Percentiles rank a stretch among this genome's conserved stretches.
Conservation (phyloP, 108 stramenopile species). For the Skeletonema menzelii region DNA sequence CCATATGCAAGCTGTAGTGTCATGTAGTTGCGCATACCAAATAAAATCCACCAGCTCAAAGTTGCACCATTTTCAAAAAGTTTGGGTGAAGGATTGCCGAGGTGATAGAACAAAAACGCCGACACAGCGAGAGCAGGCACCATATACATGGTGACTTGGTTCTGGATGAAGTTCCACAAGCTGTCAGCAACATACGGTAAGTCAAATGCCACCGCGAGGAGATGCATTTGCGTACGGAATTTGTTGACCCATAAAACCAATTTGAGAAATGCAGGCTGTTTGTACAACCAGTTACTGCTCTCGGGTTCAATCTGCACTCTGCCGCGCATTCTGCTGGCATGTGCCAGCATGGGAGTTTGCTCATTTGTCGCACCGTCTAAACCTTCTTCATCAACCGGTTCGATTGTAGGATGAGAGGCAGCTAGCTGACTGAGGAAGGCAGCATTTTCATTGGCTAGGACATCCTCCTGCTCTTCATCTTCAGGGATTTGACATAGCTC, state of each 20-base stretch:
- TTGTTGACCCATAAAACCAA: constrained; percentile 18
- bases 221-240: constrained; percentile 23
- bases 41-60: constrained; percentile 75
- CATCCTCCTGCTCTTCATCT: constrained; percentile 24
- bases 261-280: neutral
- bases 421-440: constrained; percentile 28
- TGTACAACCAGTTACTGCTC: neutral
- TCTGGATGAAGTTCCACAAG: constrained; percentile 4
- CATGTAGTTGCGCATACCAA: constrained; percentile 58
- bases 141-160: constrained; percentile 16
- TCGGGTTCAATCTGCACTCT: neutral
- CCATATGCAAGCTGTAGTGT: constrained; percentile 56
- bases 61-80: constrained; percentile 56
- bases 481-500: constrained; percentile 45
- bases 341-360: constrained; percentile 41
- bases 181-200: constrained; percentile 19
- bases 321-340: neutral
- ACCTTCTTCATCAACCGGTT: constrained; percentile 4
- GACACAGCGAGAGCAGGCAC: constrained; percentile 21
- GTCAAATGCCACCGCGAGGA: constrained; percentile 36
- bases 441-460: constrained; percentile 17
- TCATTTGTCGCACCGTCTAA: constrained; percentile 16
- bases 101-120: constrained; percentile 48
- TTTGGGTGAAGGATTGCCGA: constrained; percentile 66
- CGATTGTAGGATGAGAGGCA: constrained; percentile 22